phyloP scores from a whole-genome alignment of 2,329 filamentous ascomycete species.

The Botrytis porri region DNA sequence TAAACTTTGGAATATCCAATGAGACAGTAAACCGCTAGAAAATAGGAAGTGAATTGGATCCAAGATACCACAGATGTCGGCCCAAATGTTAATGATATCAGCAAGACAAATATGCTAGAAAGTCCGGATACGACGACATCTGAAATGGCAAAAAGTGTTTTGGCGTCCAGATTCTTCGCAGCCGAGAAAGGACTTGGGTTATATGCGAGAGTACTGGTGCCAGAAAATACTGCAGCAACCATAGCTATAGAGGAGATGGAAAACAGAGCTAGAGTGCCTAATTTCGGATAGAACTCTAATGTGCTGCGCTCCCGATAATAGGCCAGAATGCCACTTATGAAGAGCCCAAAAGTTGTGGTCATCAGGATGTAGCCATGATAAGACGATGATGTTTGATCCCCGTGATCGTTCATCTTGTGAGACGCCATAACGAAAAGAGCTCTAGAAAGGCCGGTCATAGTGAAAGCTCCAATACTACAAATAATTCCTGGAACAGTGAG shows the following conservation, averaged over 20 bases:
- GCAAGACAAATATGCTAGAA: constrained; percentile 23
- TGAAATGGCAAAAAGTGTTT: constrained; percentile 10
- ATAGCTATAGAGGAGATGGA: constrained; percentile 14
- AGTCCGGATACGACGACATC: constrained; percentile 23
- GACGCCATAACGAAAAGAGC: constrained; percentile 24
- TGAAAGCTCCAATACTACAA: constrained; percentile 25
- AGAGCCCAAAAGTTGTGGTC: constrained; percentile 28
- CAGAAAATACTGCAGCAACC: constrained; percentile 25
- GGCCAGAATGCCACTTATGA: constrained; percentile 24
- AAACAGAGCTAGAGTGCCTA: background rate
- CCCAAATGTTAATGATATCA: constrained; percentile 23
- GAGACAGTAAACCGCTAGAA: constrained; percentile 1
- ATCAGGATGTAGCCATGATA: constrained; percentile 29
- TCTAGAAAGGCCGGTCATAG: constrained; percentile 28
- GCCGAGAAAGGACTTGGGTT: constrained; percentile 28
- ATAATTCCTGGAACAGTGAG: constrained; percentile 34
- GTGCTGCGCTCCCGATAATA: background rate
- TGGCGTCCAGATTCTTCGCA: constrained; percentile 19
- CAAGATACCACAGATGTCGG: constrained; percentile 27
- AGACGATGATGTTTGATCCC: background rate
- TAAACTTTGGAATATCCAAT: background rate
- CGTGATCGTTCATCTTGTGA: background rate
- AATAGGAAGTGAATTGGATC: constrained; percentile 27
- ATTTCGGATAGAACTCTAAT: background rate
- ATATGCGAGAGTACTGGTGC: constrained; percentile 27